These are phyloP conservation scores for Bryopsis sp. DNA, from an alignment of 139 green algal species.

Conservation along the genomic window DNA sequence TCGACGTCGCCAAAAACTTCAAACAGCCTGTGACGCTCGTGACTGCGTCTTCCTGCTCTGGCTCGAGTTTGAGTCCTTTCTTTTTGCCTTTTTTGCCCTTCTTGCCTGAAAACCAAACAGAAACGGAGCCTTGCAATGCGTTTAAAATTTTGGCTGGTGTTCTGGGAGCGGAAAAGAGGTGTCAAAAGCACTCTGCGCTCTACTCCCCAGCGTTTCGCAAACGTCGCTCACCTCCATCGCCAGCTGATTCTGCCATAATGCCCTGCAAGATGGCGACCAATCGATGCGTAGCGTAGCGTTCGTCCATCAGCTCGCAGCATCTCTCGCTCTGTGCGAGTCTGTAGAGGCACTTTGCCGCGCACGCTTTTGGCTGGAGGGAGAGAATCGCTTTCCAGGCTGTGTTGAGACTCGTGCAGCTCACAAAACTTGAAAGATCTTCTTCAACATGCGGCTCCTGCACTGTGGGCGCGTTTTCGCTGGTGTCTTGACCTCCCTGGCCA, in stretches of 20 bases:
- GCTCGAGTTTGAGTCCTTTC: conserved; percentile 1
- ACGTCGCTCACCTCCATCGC: not conserved
- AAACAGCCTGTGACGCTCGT: not conserved
- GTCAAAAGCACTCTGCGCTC: no score
- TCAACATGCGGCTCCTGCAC: no score
- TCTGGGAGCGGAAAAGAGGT: no score
- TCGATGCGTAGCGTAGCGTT: not conserved
- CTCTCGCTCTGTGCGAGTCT: not conserved
- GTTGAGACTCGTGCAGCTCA: not conserved
- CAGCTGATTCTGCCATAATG: not conserved
- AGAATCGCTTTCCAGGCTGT: not conserved
- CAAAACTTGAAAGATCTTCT: no score
- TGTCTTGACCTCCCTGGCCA: no score
- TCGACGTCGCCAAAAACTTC: not conserved
- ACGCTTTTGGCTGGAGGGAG: not conserved
- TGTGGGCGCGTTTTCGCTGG: no score
- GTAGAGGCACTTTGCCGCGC: not conserved
- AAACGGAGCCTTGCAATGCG: no score
- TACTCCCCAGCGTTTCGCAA: no score
- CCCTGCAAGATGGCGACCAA: not conserved
- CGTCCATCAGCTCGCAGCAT: not conserved
- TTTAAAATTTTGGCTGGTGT: no score
- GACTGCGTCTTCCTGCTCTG: not conserved
- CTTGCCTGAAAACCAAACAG: no score
- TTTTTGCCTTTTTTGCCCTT: not conserved